A percentile compares a stretch with the other conserved stretches of the same genome.
Evolutionary conservation across 768 basidiomycete genomes (phyloP).

Genomic region (Suillus luteus): DNA sequence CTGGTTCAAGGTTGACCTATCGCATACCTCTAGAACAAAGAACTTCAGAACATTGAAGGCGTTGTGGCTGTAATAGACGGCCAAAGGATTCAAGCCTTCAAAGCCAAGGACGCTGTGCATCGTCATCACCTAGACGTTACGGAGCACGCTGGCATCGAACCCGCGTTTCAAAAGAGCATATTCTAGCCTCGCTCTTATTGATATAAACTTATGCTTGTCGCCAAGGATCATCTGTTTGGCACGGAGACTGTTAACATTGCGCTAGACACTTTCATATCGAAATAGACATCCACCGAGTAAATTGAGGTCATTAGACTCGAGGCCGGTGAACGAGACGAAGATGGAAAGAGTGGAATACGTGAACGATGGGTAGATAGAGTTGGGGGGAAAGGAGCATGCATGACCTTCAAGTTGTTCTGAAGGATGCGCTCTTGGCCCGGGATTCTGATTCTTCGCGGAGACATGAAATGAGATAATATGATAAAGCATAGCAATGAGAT

Average conservation of each 20-base stretch:
- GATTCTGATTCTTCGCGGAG: neutral
- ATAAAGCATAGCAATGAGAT: no score
- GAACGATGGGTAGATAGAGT: constrained; percentile 51
- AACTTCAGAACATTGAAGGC: constrained; percentile 35
- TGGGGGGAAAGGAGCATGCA: constrained; percentile 56
- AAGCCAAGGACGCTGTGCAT: constrained; percentile 70
- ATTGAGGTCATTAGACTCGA: constrained; percentile 52
- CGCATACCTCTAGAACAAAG: constrained; percentile 57
- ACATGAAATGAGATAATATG: no score
- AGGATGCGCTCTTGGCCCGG: constrained; percentile 45
- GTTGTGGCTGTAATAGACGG: constrained; percentile 65
- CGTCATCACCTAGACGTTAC: constrained; percentile 71
- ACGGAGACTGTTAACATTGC: constrained; percentile 50
- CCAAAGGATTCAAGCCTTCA: constrained; percentile 72
- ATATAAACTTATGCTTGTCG: constrained; percentile 18
- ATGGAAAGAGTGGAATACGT: constrained; percentile 60
- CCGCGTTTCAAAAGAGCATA: constrained; percentile 37
- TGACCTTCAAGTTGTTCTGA: constrained; percentile 53
- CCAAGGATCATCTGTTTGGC: constrained; percentile 44
- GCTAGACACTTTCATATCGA: constrained; percentile 49
- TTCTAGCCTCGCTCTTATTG: constrained; percentile 45
- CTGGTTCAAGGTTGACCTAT: neutral
- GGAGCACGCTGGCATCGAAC: constrained; percentile 26
- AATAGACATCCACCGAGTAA: constrained; percentile 50
- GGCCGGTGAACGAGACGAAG: constrained; percentile 54